Base-by-base conservation (phyloP, 73 alveolate genomes). In the Vitrella brassicaformis region DNA sequence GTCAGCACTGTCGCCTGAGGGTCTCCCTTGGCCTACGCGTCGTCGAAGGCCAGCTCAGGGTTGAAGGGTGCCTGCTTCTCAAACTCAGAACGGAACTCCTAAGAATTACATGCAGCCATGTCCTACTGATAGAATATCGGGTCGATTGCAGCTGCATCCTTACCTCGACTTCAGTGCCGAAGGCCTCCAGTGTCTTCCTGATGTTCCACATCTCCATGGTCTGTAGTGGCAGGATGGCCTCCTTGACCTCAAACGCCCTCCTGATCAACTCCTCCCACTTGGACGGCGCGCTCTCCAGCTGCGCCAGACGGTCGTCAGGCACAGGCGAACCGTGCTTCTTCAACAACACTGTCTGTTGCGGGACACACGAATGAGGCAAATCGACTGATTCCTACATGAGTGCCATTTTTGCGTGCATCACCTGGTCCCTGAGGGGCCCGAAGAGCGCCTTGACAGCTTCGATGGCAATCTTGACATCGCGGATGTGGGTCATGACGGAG, bases 201-300 rank as follows among this genome's bases (percentile, higher is more conserved):
- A 95, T 93, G 80, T 93, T 93, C 73, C 85, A 90, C 28, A 96
- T 94, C 86, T 92, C 99, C 90, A 94, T 82, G 81, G 94, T 95
- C 84, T 92, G 92, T 71, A 95, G 87, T 27, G 98, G 98, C 47
- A 95, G 86, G 68, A 96, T 96, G 70, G 90, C 96, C 83, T 95
- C 99, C 89, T 96, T 96, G 26, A 94, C 98, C 32, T 94, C 95
- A 72, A 92, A 92, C 10, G 95, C 99, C 87, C 86, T 94, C 74
- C 90, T 92, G 81, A 92, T 90, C 19, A 94, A 93, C 79, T 95
- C 99, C 68, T 89, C 96, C 80, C 97, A 93, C 65, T 85, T 69
- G 82, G 93, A 14, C 56, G 4, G 56, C 4, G 56, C 56, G 56
- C 56, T 39, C 22, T 39, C 56, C 56, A 39, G 56, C 22, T 4